phyloP scores from a whole-genome alignment of 352 stramenopile species.

The Globisporangium yorkense region DNA sequence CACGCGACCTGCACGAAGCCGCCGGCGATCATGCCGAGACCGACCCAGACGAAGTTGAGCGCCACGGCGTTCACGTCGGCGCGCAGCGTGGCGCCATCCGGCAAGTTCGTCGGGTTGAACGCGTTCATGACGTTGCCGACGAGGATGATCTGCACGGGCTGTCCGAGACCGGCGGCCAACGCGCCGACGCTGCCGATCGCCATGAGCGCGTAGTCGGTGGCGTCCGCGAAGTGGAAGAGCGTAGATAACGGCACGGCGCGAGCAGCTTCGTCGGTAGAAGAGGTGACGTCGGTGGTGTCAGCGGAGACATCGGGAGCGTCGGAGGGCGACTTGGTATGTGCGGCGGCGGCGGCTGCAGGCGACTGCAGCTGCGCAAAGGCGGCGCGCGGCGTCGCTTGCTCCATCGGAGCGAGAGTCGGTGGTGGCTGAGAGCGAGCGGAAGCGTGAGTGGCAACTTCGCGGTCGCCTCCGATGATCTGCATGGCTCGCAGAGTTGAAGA shows the following conservation, averaged over 20 bases:
- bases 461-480: too few species aligned
- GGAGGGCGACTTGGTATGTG: not conserved
- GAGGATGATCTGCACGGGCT: constrained; percentile 68
- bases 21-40: constrained; percentile 17
- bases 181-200: constrained; percentile 34
- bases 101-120: constrained; percentile 44
- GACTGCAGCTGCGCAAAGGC: not conserved
- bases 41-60: constrained; percentile 20
- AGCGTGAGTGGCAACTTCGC: not conserved
- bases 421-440: not conserved
- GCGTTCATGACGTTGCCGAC: constrained; percentile 69
- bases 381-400: not conserved
- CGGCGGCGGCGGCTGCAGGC: too few species aligned
- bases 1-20: constrained; percentile 41
- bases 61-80: constrained; percentile 20
- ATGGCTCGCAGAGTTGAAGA: not conserved
- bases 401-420: not conserved
- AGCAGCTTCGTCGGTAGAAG: not conserved
- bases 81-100: constrained; percentile 4
- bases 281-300: not conserved
- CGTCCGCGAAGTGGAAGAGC: constrained; percentile 35
- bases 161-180: constrained; percentile 33
- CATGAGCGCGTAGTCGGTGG: constrained; percentile 53
- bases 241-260: not conserved
- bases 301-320: not conserved